Conservation (phyloP, 2,329 filamentous ascomycete species). For the Chaetomium sp. region DNA sequence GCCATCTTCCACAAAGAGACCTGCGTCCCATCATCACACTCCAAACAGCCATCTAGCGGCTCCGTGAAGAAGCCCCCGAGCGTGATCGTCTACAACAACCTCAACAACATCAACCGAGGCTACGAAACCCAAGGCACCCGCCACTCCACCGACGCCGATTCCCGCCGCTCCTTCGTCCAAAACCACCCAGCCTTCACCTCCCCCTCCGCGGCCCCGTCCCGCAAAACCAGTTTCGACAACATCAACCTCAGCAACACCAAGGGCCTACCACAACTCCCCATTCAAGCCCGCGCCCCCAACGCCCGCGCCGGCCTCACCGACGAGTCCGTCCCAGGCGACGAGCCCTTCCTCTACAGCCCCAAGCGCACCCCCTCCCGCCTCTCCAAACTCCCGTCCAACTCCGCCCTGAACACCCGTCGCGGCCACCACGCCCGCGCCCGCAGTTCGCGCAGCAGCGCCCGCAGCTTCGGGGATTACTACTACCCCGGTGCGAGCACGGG, state of each 20-base stretch:
- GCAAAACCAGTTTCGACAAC: conserved; percentile 29
- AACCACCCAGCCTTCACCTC: conserved; percentile 10
- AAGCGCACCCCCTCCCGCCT: conserved; percentile 49
- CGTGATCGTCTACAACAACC: conserved; percentile 44
- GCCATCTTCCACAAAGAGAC: conserved; percentile 27
- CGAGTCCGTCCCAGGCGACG: conserved; percentile 53
- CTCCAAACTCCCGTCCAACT: conserved; percentile 40
- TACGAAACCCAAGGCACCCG: conserved; percentile 24
- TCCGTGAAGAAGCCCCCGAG: conserved; percentile 42
- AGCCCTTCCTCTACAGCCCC: conserved; percentile 48
- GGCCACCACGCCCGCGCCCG: conserved; percentile 37
- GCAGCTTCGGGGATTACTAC: conserved; percentile 34
- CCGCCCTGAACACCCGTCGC: conserved; percentile 29
- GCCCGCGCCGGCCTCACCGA: conserved; percentile 57
- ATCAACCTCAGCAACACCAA: conserved; percentile 30
- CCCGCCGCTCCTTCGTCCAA: conserved; percentile 17
- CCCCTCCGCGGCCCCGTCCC: neutral
- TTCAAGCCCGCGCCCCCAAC: conserved; percentile 55
- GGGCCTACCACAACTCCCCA: conserved; percentile 40
- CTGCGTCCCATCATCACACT: conserved; percentile 25
- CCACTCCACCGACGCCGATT: conserved; percentile 26
- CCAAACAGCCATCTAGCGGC: conserved; percentile 32
- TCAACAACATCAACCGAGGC: neutral
- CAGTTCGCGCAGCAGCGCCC: conserved; percentile 41
- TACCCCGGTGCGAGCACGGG: neutral